Base-by-base conservation (phyloP, 2,329 filamentous ascomycete species). In the Lecanosticta acicola region DNA sequence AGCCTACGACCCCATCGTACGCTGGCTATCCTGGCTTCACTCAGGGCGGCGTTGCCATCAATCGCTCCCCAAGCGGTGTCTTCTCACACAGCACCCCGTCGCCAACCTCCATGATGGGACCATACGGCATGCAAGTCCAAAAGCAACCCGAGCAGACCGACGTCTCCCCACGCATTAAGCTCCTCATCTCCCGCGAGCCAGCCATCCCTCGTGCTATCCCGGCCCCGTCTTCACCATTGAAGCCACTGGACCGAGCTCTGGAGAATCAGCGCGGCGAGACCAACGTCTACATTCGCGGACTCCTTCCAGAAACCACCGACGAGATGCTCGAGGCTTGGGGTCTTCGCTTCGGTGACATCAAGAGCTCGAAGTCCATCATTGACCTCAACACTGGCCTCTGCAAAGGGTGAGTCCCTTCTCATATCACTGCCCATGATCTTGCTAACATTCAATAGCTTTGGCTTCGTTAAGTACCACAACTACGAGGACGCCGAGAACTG, bases 291-390 rank as follows among this genome's bases (percentile, higher is more conserved):
- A 96, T 98, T 54, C 87, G 93, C 50, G 94, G 94, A 14, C 83
- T 98, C 52, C 86, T 94, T 54, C 91, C 93, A 0, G 91, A 94
- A 59, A 98, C 91, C 0, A 93, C 94, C 39, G 93, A 98, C 61
- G 86, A 94, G 40, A 84, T 94, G 64, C 74, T 98, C 14, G 79
- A 85, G 59, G 76, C 77, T 35, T 97, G 93, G 70, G 85, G 91
- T 35, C 76, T 80, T 57, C 86, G 91, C 41, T 98, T 97, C 63
- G 94, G 93, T 34, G 83, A 85, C 50, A 93, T 98, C 47, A 88
- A 95, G 71, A 94, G 90, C 55, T 96, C 89, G 62, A 98, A 98
- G 76, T 93, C 94, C 11, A 98, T 98, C 70, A 94, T 98, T 62
- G 94, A 98, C 70, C 84, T 90, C 42, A 83, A 85, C 57, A 94